Evolutionary conservation across 352 stramenopile species (phyloP).

Genomic region (Thraustotheca clavata): DNA sequence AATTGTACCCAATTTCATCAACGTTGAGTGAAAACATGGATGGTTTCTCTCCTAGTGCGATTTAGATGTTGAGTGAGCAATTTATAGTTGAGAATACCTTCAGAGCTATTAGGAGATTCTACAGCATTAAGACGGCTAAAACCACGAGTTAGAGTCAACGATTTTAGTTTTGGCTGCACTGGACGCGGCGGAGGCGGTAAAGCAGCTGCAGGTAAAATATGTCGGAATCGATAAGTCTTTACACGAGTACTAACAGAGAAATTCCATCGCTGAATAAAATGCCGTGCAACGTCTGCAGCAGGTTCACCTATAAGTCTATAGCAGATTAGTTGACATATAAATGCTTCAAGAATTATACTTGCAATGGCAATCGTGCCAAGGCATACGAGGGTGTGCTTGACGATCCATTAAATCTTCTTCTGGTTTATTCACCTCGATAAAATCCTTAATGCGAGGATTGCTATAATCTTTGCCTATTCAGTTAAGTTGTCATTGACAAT

Average conservation of each 20-base stretch:
- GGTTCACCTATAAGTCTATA: constrained; percentile 57
- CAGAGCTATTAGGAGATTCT: no score
- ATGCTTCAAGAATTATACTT: constrained; percentile 6
- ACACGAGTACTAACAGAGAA: constrained; percentile 75
- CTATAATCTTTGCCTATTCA: constrained; percentile 71
- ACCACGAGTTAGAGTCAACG: neutral
- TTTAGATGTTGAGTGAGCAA: neutral
- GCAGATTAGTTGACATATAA: neutral
- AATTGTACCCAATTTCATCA: constrained; percentile 36
- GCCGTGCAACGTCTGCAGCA: constrained; percentile 66
- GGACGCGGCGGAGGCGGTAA: neutral
- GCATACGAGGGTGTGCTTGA: constrained; percentile 59
- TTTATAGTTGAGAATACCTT: no score
- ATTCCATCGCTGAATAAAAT: constrained; percentile 86
- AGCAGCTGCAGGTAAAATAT: constrained; percentile 39
- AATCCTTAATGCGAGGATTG: constrained; percentile 79
- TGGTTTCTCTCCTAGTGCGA: neutral
- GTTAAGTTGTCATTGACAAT: neutral
- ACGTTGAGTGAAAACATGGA: neutral
- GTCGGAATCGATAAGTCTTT: constrained; percentile 63
- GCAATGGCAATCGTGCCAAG: constrained; percentile 81
- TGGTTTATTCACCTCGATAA: constrained; percentile 63
- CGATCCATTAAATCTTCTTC: constrained; percentile 75
- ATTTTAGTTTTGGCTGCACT: neutral
- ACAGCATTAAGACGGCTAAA: neutral